Evolutionary conservation across 2,329 filamentous ascomycete genomes (phyloP), one percentile per base, ranked within the genome.

Genomic region (Septoria petroselini): DNA sequence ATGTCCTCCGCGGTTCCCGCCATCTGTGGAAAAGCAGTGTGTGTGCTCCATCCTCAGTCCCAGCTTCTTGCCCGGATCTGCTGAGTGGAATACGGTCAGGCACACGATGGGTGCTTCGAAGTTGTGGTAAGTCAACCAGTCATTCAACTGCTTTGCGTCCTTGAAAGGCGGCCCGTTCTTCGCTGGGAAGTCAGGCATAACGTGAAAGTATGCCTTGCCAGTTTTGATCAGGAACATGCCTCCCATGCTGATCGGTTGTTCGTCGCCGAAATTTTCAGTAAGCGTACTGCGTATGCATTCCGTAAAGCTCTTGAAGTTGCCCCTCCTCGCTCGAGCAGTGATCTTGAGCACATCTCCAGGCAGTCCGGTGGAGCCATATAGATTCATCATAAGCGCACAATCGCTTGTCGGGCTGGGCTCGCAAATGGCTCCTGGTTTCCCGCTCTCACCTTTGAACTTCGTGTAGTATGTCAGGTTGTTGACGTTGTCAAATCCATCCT

Each of bases 401-500:
- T 65, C 59, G 0, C 57, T 54, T 14, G 55, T 61, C 2, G 59
- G 58, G 43, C 54, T 55, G 7, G 7, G 50, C 25, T 53, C 55
- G 23, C 62, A 61, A 7, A 54, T 39, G 4, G 52, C 45, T 2
- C 49, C 34, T 60, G 65, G 59, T 58, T 71, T 61, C 33, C 73
- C 71, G 39, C 76, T 72, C 56, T 70, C 60, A 29, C 73, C 70
- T 35, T 76, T 73, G 12, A 71, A 65, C n/a, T 65, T 72, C 12
- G 74, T 69, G 34, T 56, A 61, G 27, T 56, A 58, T 2, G 63
- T 63, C 40, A 54, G 41, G 25, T 65, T 65, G 9, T 54, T 38
- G 27, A 61, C 44, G 15, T 59, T 48, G 0, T 58, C 51, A 37
- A 58, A 64, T 4, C 47, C 37, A 2, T 46, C 50, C 34, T 56